Conservation (phyloP, 371 early-diverging fungal genomes). For the Syncephalastrum sp. region DNA sequence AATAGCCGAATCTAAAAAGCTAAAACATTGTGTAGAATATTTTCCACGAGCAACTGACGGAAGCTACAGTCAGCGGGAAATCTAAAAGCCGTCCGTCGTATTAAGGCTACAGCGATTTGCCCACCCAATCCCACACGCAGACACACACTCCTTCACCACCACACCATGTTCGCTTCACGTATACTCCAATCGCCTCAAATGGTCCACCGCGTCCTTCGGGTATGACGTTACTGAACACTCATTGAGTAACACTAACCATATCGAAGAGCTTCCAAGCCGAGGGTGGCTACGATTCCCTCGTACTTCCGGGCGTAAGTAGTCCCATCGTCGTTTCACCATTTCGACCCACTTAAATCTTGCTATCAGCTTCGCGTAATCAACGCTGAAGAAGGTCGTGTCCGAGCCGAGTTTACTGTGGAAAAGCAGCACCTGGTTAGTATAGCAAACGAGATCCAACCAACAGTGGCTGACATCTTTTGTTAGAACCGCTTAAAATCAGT, state of each 20-base stretch:
- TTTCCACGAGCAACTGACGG: no score
- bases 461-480: not conserved
- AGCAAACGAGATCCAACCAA: not conserved
- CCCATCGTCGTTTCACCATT: not conserved
- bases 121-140: not conserved
- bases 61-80: no score
- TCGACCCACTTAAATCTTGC: not conserved
- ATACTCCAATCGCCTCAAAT: not conserved
- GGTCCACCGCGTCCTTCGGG: not conserved
- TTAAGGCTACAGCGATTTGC: no score
- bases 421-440: conserved; percentile 49
- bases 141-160: not conserved
- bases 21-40: no score
- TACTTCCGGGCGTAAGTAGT: conserved; percentile 43
- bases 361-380: conserved; percentile 44
- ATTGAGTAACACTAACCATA: no score
- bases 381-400: conserved; percentile 40
- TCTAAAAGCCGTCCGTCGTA: no score
- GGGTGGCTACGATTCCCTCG: conserved; percentile 43
- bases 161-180: not conserved
- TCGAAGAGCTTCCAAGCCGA: conserved; percentile 35
- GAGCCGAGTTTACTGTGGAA: conserved; percentile 52
- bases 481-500: conserved; percentile 60
- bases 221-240: not conserved
- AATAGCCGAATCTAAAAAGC: no score